Percentiles rank a stretch among this genome's conserved stretches.
These are phyloP conservation scores for Asterionellopsis glacialis DNA, from an alignment of 108 stramenopile species.

Conservation along the genomic window DNA sequence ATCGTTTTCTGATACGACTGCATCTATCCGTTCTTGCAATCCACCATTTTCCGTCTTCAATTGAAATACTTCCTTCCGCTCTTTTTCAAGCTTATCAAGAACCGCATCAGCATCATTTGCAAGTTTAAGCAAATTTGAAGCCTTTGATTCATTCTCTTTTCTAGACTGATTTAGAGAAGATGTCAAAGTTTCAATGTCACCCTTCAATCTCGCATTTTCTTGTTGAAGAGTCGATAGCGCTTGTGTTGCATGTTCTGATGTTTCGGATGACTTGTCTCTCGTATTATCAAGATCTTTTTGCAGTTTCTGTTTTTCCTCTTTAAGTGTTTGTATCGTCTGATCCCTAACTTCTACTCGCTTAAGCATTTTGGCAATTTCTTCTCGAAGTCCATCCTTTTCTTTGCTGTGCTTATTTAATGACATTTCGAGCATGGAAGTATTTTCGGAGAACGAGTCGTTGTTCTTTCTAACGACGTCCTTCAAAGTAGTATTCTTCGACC, in stretches of 20 bases:
- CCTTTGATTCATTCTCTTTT: not conserved
- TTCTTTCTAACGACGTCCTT: not conserved
- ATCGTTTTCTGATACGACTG: too few species aligned
- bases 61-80: too few species aligned
- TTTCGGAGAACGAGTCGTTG: not conserved
- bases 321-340: not conserved
- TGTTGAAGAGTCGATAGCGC: too few species aligned
- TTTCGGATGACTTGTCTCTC: not conserved
- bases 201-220: not conserved
- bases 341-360: not conserved
- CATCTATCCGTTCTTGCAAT: too few species aligned
- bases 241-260: not conserved
- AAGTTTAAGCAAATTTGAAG: not conserved
- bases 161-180: not conserved
- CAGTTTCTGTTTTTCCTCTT: not conserved
- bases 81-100: too few species aligned
- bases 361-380: not conserved
- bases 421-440: not conserved
- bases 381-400: not conserved
- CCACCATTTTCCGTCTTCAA: too few species aligned
- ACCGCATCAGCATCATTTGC: not conserved
- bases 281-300: not conserved
- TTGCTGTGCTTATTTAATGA: not conserved
- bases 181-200: not conserved
- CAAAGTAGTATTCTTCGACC: not conserved